A percentile compares a stretch with the other conserved stretches of the same genome.
These are phyloP conservation scores for Starmera amethionina DNA, from an alignment of 805 yeast species.

Conservation along the genomic window DNA sequence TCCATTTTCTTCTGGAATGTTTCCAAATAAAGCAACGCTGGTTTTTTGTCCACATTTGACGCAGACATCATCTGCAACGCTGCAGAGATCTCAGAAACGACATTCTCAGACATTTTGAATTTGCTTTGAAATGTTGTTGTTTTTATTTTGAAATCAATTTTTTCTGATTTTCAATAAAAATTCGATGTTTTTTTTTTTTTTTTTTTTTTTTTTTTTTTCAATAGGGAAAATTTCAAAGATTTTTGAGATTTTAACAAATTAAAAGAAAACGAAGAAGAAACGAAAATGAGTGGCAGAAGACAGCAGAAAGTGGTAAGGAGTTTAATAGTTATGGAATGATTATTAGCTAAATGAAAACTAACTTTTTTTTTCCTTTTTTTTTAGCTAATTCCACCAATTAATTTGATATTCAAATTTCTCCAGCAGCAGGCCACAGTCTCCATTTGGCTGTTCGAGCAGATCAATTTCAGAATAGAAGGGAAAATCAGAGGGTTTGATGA, in stretches of 20 bases:
- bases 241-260: background rate
- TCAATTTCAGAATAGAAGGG: constrained; percentile 69
- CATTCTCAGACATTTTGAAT: background rate
- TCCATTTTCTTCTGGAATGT: constrained; percentile 71
- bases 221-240: background rate
- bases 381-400: constrained; percentile 80
- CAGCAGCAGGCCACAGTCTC: constrained; percentile 75
- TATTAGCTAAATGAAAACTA: constrained; percentile 3
- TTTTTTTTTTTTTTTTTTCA: background rate
- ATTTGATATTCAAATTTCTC: constrained; percentile 75
- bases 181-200: background rate
- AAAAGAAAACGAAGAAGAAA: background rate
- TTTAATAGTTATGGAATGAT: background rate
- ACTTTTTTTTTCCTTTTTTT: constrained; percentile 1
- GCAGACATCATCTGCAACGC: constrained; percentile 19
- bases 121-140: background rate
- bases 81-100: constrained; percentile 10
- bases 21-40: constrained; percentile 52
- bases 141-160: background rate
- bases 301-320: constrained; percentile 34
- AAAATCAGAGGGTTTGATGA: constrained; percentile 90
- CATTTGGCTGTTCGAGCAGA: constrained; percentile 87
- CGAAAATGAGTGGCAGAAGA: constrained; percentile 29
- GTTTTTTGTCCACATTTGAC: constrained; percentile 22
- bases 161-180: background rate